Base-by-base conservation (phyloP, 202 grass and related monocot species). In the Bolboschoenoplectus hybrid region DNA sequence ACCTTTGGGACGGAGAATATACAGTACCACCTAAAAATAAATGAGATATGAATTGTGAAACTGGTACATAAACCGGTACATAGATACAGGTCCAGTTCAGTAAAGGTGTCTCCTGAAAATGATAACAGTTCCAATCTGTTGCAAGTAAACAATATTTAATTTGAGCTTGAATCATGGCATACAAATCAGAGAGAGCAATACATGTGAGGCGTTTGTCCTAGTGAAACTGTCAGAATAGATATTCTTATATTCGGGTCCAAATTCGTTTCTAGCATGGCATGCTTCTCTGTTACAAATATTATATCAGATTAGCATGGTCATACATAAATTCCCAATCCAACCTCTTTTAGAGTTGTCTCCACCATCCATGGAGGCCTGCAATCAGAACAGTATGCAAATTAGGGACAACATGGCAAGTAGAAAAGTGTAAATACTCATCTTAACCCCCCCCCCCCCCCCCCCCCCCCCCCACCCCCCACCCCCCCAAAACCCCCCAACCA, bases 291-390 rank as follows among this genome's bases (percentile, higher is more conserved):
- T 82, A 8, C 6, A 82, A 65, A 32, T 20, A 19, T 4, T 66
- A 20, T 61, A 39, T 46, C 6, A 45, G 34, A 26, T 45, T 13
- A 61, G 16, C 0, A 40, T 77, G 19, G 11, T 97, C 86, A 97
- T 68, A 95, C 90, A 77, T 94, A 98, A 69, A 98, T 95, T 86
- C 96, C 91, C 36, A 92, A 32, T 11, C 86, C 90, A 43, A 95
- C 60, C 89, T 98, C 96, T 84, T 98, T 94, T 0, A 89, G 91
- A 78, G 93, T 74, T 43, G 90, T 94, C 86, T 98, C 93, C 84
- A 98, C 88, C 93, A 95, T 94, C 93, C 91, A 98, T 35, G 93
- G 90, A 89, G 91, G 89, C 84, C 93, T 94, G 89, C 9, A 20
- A 87, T 61, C 76, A 80, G 66, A 91, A 90, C 12, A 80, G 36